Conservation (phyloP, 129 eudicot genomes). For the Tagetes erecta region DNA sequence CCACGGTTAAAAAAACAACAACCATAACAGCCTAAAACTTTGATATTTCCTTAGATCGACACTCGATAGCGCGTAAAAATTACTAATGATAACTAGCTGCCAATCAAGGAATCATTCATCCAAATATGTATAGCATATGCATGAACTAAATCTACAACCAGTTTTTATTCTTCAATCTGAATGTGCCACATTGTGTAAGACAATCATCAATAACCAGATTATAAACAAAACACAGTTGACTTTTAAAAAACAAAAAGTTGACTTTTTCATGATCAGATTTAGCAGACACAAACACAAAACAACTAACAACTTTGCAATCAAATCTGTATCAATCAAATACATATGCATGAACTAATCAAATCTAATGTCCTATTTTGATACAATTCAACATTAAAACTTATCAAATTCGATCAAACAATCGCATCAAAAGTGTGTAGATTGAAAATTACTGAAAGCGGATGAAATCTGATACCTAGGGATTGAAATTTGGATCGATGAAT, state of each 20-base stretch:
- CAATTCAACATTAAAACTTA: conserved; percentile 5
- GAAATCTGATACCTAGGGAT: not conserved
- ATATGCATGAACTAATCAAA: conserved; percentile 26
- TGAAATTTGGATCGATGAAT: conserved; percentile 3
- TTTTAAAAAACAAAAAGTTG: not conserved
- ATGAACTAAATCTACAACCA: not conserved
- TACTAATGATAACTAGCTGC: not conserved
- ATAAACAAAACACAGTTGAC: not conserved
- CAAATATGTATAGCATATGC: not conserved
- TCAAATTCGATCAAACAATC: conserved; percentile 13
- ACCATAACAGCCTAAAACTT: not conserved
- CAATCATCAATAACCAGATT: conserved; percentile 8
- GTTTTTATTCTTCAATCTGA: not conserved
- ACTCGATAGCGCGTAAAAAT: not conserved
- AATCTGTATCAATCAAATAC: not conserved
- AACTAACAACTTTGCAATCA: not conserved
- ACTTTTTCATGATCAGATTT: conserved; percentile 19
- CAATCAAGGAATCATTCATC: conserved; percentile 5
- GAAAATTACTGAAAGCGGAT: conserved; percentile 6
- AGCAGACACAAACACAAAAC: conserved; percentile 4
- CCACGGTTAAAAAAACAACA: too few species aligned
- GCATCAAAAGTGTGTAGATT: not conserved
- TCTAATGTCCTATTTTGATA: not conserved
- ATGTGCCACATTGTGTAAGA: not conserved
- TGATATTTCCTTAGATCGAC: not conserved